phyloP scores from a whole-genome alignment of 495 filamentous ascomycete species.

The Bathelium albidoporum region DNA sequence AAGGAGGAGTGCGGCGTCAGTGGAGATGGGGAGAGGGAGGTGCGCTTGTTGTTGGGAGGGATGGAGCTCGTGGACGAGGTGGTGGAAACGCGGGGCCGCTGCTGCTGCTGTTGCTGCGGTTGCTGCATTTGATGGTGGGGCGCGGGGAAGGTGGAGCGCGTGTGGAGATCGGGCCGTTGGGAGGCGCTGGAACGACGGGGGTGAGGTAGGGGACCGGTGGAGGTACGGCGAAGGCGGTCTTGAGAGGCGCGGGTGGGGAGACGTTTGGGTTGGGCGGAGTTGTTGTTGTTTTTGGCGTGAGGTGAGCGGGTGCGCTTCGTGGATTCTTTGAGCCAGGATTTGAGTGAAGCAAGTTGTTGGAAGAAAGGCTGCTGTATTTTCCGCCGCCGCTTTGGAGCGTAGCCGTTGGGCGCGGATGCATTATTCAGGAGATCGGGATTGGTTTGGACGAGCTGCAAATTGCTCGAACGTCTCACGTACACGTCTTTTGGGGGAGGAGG shows the following conservation, averaged over 20 bases:
- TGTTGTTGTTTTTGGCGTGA: conserved; percentile 36
- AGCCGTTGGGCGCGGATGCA: conserved; percentile 34
- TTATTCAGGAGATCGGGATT: conserved; percentile 50
- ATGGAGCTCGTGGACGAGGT: conserved; percentile 33
- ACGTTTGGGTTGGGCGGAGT: conserved; percentile 12
- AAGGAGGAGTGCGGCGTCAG: conserved; percentile 80
- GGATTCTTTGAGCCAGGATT: conserved; percentile 75
- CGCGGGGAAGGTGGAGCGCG: conserved; percentile 22
- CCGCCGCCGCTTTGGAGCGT: conserved; percentile 42
- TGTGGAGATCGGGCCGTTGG: conserved; percentile 22
- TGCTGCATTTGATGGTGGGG: conserved; percentile 26
- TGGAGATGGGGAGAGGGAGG: conserved; percentile 81
- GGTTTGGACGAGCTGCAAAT: conserved; percentile 25
- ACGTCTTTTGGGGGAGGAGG: conserved; percentile 76
- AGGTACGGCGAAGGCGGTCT: conserved; percentile 10
- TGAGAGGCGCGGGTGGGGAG: not conserved
- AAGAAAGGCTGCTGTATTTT: conserved; percentile 63
- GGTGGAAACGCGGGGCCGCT: conserved; percentile 22
- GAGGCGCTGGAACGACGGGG: conserved; percentile 14
- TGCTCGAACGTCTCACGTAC: not conserved
- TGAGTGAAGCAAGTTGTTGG: conserved; percentile 72
- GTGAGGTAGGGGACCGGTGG: conserved; percentile 16
- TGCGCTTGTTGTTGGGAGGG: conserved; percentile 54
- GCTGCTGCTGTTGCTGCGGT: conserved; percentile 24
- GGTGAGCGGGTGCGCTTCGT: conserved; percentile 66